phyloP scores from a whole-genome alignment of 495 filamentous ascomycete species.

The Aspergillus taichungensis region DNA sequence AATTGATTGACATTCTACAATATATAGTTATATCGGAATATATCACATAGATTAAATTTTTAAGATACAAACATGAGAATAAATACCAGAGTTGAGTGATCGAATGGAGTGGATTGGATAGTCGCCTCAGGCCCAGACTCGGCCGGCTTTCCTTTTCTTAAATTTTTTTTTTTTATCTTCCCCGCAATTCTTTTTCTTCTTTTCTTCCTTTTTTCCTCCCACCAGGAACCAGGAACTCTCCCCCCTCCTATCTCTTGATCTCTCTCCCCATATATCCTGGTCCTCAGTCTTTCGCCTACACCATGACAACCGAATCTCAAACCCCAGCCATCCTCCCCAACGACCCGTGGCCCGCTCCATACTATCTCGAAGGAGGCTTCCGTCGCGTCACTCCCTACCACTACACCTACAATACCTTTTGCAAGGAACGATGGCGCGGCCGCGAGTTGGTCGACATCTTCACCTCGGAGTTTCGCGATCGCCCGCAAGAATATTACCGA shows the following conservation, averaged over 20 bases:
- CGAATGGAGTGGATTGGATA: background rate
- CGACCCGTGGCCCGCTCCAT: slow-evolving; percentile 29
- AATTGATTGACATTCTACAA: no score
- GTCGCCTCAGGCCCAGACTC: no score
- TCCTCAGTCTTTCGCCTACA: slow-evolving; percentile 1
- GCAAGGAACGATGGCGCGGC: slow-evolving; percentile 83
- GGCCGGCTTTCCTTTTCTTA: background rate
- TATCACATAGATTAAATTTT: no score
- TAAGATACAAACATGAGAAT: no score
- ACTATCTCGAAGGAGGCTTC: slow-evolving; percentile 69
- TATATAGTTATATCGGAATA: no score
- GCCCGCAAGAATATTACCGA: slow-evolving; percentile 80
- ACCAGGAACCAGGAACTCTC: background rate
- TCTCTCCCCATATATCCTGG: background rate
- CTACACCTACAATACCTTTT: slow-evolving; percentile 84
- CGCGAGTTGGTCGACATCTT: slow-evolving; percentile 73
- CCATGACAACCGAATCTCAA: slow-evolving; percentile 54
- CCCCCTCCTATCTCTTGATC: background rate
- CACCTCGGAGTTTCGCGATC: slow-evolving; percentile 75
- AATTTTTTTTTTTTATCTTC: slow-evolving; percentile 2
- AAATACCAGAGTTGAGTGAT: background rate
- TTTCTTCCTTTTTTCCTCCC: background rate
- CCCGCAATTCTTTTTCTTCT: slow-evolving; percentile 3
- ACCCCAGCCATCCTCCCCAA: slow-evolving; percentile 44
- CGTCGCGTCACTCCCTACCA: slow-evolving; percentile 76